Evolutionary conservation across 2,329 filamentous ascomycete species (phyloP).

Genomic region (Phialophora macrospora): DNA sequence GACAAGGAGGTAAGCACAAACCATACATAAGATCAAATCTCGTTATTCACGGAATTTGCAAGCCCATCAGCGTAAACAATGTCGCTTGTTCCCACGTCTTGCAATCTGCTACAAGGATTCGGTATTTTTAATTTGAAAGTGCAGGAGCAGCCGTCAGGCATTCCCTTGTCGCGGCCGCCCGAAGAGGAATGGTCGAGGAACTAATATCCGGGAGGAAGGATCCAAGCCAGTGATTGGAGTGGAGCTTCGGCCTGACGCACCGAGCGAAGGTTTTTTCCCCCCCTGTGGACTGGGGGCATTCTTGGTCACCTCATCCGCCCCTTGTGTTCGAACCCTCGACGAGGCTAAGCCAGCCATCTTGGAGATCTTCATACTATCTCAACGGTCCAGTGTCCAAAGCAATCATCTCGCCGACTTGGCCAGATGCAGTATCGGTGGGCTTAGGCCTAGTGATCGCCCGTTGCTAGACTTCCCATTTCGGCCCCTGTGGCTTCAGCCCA

Average conservation of each 20-base stretch:
- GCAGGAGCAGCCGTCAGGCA: not conserved
- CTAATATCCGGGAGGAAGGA: not conserved
- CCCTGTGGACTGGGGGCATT: not conserved
- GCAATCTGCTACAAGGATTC: not conserved
- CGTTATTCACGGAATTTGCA: not conserved
- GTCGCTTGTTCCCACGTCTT: not conserved
- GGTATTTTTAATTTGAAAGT: not conserved
- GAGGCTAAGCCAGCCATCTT: slow-evolving; percentile 4
- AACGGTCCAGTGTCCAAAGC: not conserved
- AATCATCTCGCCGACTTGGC: slow-evolving; percentile 1
- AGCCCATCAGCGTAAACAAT: not conserved
- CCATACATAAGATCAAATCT: not conserved
- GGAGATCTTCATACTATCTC: not conserved
- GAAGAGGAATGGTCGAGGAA: not conserved
- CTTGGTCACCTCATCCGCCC: not conserved
- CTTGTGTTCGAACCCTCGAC: not conserved
- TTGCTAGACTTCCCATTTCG: slow-evolving; percentile 11
- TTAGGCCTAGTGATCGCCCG: slow-evolving; percentile 13
- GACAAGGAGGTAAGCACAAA: not conserved
- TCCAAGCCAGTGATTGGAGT: not conserved
- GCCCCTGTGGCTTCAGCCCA: slow-evolving; percentile 26
- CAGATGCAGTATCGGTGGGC: not conserved
- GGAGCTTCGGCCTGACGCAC: not conserved
- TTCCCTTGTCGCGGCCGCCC: not conserved
- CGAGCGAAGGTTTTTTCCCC: not conserved